A percentile compares a stretch with the other conserved stretches of the same genome.
Conservation (phyloP, 169 alveolate genomes). For the Plasmodium berghei region DNA sequence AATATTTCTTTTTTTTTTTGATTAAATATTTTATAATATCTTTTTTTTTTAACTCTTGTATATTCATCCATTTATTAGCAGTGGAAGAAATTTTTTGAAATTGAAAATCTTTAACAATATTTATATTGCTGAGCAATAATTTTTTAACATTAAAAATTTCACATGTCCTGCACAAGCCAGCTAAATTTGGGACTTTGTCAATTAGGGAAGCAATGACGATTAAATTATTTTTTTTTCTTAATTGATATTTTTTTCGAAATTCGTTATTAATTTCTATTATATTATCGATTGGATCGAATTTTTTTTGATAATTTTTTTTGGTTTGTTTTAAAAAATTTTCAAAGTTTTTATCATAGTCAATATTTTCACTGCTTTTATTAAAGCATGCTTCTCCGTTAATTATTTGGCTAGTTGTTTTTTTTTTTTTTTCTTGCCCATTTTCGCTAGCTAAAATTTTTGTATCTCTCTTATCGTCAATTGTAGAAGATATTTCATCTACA, state of each 20-base stretch:
- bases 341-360: background rate
- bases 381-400: background rate
- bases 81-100: constrained; percentile 90
- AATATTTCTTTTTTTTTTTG: constrained; percentile 88
- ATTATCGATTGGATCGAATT: constrained; percentile 73
- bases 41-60: constrained; percentile 84
- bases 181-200: constrained; percentile 93
- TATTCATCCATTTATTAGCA: constrained; percentile 93
- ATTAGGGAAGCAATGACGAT: constrained; percentile 91
- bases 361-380: background rate
- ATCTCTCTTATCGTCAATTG: background rate
- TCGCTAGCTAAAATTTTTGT: background rate
- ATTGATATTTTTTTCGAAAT: constrained; percentile 13
- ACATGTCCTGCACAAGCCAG: constrained; percentile 93
- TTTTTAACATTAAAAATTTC: constrained; percentile 89
- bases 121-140: constrained; percentile 78
- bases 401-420: background rate
- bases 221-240: constrained; percentile 85
- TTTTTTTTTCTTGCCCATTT: background rate
- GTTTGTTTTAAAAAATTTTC: constrained; percentile 15
- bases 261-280: constrained; percentile 17
- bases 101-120: constrained; percentile 82
- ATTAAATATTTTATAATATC: constrained; percentile 78
- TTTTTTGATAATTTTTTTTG: constrained; percentile 73
- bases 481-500: too few relatives aligned